Base-by-base conservation (phyloP, 179 eudicot species). In the Silene noctiflora region DNA sequence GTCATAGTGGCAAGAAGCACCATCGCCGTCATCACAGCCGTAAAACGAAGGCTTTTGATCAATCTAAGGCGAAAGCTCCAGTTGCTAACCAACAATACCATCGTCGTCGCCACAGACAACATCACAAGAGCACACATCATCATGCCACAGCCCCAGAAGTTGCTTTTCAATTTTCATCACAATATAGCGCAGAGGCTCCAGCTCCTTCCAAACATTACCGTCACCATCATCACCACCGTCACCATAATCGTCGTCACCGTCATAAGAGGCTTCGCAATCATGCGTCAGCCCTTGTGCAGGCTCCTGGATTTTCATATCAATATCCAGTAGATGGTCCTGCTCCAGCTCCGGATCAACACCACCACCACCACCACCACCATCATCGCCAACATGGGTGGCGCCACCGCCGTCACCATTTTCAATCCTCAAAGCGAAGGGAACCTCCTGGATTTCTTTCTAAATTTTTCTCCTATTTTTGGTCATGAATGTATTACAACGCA, bases 241-340 rank as follows among this genome's bases (percentile, higher is more conserved):
- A 29, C 31, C 39, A 64, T 4, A 35, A 64, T 13, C 19, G 31
- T 35, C 70, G 22, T 65, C 6, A 21, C 4, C 46, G 46, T 31
- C 48, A 35, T 33, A 31, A 66, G 22, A 66, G 70, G 70, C 51
- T 66, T 31, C 4, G 19, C 51, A 33, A 8, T 7, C 70, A 33
- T 33, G 46, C 48, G 24, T 33, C 46, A 1, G 21, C 39, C 48
- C 48, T 66, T 16, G 70, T 66, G 24, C 21, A 66, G 70, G 70
- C 35, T 66, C 70, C 70, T 31, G 24, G 19, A 66, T 66, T 66
- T 66, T 11, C 70, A 31, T 33, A 33, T 66, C 70, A 66, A 42
- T 31, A 66, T 33, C 12, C 46, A 31, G 70, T 21, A n/a, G 70
- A 66, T 1, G 68, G 35, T 64, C 68, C 68, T 3, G 22, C 70